Conservation (phyloP, 306 rosid genomes). For the Citrullus amarus region DNA sequence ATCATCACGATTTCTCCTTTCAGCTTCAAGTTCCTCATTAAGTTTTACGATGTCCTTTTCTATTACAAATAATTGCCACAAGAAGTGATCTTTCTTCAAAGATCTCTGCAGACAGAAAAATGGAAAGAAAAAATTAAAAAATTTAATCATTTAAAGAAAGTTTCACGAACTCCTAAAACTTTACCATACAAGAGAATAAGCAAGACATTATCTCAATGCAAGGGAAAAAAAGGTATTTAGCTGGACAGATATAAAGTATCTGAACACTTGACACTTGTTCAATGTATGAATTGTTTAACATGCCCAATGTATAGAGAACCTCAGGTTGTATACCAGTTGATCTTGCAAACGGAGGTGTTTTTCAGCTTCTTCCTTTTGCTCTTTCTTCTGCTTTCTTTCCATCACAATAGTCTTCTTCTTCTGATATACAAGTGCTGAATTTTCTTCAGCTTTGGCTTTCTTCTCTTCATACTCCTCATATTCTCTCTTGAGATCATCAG, state of each 20-base stretch:
- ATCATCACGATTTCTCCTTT: constrained; percentile 49
- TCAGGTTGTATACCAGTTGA: constrained; percentile 44
- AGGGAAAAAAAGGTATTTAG: neutral
- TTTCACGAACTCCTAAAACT: neutral
- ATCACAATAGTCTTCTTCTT: constrained; percentile 70
- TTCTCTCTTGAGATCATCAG: constrained; percentile 81
- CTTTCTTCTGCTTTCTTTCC: constrained; percentile 97
- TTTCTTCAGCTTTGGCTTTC: constrained; percentile 77
- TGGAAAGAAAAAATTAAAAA: neutral
- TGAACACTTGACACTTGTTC: neutral
- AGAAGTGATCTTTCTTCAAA: constrained; percentile 64
- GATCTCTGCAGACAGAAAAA: constrained; percentile 52
- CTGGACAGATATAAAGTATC: neutral
- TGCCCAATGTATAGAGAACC: neutral
- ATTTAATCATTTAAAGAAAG: neutral
- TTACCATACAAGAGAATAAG: neutral
- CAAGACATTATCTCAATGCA: neutral
- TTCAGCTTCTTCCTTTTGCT: constrained; percentile 95
- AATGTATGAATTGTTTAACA: neutral
- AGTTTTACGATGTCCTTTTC: constrained; percentile 62
- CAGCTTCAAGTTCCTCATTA: constrained; percentile 62
- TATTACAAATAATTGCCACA: constrained; percentile 79
- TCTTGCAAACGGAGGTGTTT: constrained; percentile 71
- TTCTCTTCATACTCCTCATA: constrained; percentile 80
- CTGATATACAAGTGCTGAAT: constrained; percentile 81